Percentiles rank a stretch among this genome's conserved stretches.
phyloP scores from a whole-genome alignment of 805 yeast species.

The Suhomyces tanzawaensis region DNA sequence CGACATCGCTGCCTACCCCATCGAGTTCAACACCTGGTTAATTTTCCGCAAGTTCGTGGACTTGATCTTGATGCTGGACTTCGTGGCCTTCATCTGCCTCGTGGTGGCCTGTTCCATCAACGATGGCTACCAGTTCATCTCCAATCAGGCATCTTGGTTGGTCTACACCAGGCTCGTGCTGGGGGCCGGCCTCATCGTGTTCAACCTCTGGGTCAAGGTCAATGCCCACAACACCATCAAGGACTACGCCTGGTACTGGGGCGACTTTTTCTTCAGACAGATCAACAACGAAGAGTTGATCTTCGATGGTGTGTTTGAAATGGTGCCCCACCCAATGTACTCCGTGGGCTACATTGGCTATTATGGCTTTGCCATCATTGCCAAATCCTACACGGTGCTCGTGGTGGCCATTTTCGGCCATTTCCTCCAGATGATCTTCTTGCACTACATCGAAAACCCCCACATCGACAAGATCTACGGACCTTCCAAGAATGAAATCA shows the following conservation, averaged over 20 bases:
- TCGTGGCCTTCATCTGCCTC: conserved; percentile 66
- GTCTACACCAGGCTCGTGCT: conserved; percentile 50
- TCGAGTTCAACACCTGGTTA: conserved; percentile 82
- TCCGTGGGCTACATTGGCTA: conserved; percentile 86
- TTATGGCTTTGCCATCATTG: conserved; percentile 76
- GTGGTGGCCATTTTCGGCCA: conserved; percentile 73
- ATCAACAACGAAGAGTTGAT: conserved; percentile 60
- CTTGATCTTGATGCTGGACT: conserved; percentile 80
- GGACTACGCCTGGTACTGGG: conserved; percentile 96
- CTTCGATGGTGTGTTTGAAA: conserved; percentile 85
- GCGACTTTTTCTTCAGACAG: conserved; percentile 83
- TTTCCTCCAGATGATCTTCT: conserved; percentile 69
- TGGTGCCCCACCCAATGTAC: conserved; percentile 93
- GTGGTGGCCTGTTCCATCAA: conserved; percentile 49
- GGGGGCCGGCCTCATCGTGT: conserved; percentile 62
- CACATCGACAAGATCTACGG: conserved; percentile 79
- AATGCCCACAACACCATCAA: conserved; percentile 87
- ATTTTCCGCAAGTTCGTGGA: conserved; percentile 77
- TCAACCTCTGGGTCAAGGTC: conserved; percentile 80
- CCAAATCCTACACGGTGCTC: conserved; percentile 70
- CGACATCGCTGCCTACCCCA: conserved; percentile 43
- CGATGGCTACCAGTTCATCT: conserved; percentile 35
- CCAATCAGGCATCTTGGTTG: conserved; percentile 41
- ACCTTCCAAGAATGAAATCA: conserved; percentile 43
- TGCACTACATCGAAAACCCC: conserved; percentile 77